phyloP scores from a whole-genome alignment of 306 rosid species.

The Medicago arabica region DNA sequence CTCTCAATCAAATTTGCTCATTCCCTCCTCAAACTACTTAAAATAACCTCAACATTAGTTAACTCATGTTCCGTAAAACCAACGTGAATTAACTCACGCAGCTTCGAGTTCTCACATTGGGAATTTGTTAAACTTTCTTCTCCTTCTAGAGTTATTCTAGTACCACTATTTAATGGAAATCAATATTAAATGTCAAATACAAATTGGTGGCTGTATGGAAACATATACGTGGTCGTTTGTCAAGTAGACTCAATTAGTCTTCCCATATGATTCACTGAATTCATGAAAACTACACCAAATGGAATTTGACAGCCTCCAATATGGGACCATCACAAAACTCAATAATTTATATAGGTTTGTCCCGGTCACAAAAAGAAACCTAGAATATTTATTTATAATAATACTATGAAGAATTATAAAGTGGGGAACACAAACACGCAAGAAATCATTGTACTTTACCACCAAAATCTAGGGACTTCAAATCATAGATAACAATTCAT shows the following conservation, averaged over 20 bases:
- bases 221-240: no score
- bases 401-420: background rate
- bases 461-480: constrained; percentile 1
- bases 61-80: no score
- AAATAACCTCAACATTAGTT: no score
- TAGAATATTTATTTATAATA: background rate
- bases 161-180: background rate
- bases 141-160: background rate
- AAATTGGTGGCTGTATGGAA: background rate
- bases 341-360: background rate
- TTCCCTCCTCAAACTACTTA: no score
- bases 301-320: constrained; percentile 1
- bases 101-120: no score
- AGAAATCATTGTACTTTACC: constrained; percentile 3
- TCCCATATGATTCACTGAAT: background rate
- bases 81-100: no score
- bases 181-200: background rate
- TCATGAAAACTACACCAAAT: background rate
- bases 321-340: background rate
- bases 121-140: no score
- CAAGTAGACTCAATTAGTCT: no score
- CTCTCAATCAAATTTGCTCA: no score
- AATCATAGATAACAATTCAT: constrained; percentile 20
- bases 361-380: background rate
- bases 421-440: background rate